phyloP scores from a whole-genome alignment of 805 yeast genomes.

The Pichia rugopelliculosa region DNA sequence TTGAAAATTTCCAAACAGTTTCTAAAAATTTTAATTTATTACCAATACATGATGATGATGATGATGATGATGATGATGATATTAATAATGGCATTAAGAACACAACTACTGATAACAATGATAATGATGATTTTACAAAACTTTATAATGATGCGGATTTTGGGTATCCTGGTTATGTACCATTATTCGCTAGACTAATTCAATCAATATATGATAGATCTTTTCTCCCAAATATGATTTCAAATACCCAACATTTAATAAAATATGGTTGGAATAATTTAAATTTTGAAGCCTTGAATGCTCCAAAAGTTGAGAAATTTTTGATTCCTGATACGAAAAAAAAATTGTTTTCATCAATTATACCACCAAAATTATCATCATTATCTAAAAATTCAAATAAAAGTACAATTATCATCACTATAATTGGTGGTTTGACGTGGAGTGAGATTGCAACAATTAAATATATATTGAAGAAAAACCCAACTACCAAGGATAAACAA shows the following conservation, averaged over 20 bases:
- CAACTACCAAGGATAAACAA: constrained; percentile 27
- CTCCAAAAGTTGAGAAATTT: constrained; percentile 27
- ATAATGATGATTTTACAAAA: constrained; percentile 9
- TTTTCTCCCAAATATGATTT: constrained; percentile 20
- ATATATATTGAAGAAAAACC: constrained; percentile 43
- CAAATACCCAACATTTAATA: background rate
- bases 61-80: constrained; percentile 12
- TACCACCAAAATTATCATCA: constrained; percentile 19
- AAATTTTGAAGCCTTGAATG: constrained; percentile 36
- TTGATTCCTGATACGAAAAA: constrained; percentile 27
- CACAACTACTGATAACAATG: constrained; percentile 15
- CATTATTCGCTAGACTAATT: constrained; percentile 60
- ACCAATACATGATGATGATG: constrained; percentile 27
- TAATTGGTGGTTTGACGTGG: constrained; percentile 81
- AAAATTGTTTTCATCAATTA: constrained; percentile 20
- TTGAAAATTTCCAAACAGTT: constrained; percentile 29
- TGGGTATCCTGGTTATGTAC: constrained; percentile 78
- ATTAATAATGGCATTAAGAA: constrained; percentile 26
- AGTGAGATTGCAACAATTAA: constrained; percentile 74
- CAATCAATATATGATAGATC: constrained; percentile 60
- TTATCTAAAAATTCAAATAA: constrained; percentile 10
- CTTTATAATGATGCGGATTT: constrained; percentile 42
- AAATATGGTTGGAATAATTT: constrained; percentile 38
- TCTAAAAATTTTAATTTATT: constrained; percentile 40
- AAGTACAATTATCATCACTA: constrained; percentile 39